These are phyloP conservation scores for Trichoderma koningiopsis DNA, from an alignment of 2,329 filamentous ascomycete genomes.

Conservation along the genomic window DNA sequence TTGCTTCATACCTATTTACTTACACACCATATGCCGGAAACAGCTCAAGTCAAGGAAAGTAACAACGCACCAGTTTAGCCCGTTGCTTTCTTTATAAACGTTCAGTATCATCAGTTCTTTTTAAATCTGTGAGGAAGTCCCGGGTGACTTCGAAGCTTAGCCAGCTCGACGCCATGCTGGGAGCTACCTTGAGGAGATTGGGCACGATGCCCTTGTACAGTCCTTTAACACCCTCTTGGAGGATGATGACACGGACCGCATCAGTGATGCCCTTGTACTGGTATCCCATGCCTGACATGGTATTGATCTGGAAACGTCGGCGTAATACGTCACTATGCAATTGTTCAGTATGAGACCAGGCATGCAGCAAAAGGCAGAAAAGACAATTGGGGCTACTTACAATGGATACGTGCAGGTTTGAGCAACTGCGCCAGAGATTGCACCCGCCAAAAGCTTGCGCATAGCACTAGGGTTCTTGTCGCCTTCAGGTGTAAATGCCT, in stretches of 20 bases:
- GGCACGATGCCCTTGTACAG: conserved; percentile 96
- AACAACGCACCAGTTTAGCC: neutral
- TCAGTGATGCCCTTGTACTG: conserved; percentile 87
- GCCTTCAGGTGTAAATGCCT: conserved; percentile 82
- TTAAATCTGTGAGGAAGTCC: conserved; percentile 74
- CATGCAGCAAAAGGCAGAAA: too few relatives aligned
- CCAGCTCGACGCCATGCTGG: conserved; percentile 98
- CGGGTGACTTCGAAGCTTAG: conserved; percentile 93
- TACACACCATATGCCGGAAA: conserved; percentile 13
- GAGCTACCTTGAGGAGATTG: conserved; percentile 94
- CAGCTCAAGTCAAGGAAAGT: neutral
- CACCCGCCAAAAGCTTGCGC: conserved; percentile 85
- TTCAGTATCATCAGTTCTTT: conserved; percentile 31
- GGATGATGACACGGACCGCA: conserved; percentile 77
- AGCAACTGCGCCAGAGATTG: conserved; percentile 92
- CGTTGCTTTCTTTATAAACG: conserved; percentile 5
- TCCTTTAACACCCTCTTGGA: conserved; percentile 79
- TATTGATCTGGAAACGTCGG: conserved; percentile 96
- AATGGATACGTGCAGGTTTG: conserved; percentile 99
- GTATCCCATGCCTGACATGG: conserved; percentile 98
- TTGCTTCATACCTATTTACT: conserved; percentile 4
- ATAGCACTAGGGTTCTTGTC: conserved; percentile 77
- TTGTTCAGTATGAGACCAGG: conserved; percentile 31
- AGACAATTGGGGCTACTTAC: conserved; percentile 52
- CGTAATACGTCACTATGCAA: conserved; percentile 77